Evolutionary conservation across 768 basidiomycete species (phyloP), one percentile per base, ranked within the genome.

Genomic region (Naganishia vishniacii): DNA sequence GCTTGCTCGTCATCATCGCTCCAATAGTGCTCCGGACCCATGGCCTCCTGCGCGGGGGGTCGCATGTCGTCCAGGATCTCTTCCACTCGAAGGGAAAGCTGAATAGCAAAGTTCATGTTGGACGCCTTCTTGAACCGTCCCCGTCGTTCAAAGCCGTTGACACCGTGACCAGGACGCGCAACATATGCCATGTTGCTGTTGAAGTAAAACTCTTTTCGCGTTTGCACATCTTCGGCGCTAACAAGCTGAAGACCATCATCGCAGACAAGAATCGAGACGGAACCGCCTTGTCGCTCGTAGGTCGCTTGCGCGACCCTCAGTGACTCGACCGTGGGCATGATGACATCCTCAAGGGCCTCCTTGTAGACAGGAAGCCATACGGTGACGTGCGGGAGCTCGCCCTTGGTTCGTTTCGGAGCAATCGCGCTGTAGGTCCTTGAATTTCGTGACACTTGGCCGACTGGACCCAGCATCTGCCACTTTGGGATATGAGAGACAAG

Each of bases 101-200:
- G 78, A n/a, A 82, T 80, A 0, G 83, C 89, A 70, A 87, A 91
- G 73, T 92, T 93, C 86, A 93, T 86, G 78, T 94, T 94, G n/a
- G 85, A 86, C 0, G 90, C 89, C 78, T 94, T 94, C 81, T 94
- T 94, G 82, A 94, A 94, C 25, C 89, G 83, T 45, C 89, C 90
- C 29, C 88, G 87, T 48, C 89, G 87, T 66, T 86, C 82, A 80
- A 83, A 89, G 0, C 87, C 88, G 72, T 84, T 84, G 8, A 16
- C 37, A 41, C 82, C 82, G 74, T 90, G 88, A 61, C 81, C 81
- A 1, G 89, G 88, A 42, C 89, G 84, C 25, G 90, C 88, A 65
- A 89, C 85, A 84, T 86, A 91, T 16, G 86, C 88, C 67, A 90
- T 87, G 72, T 85, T 81, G 67, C 84, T 83, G 11, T 80, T 80